These are phyloP conservation scores for Gamarada debralockiae DNA, from an alignment of 495 filamentous ascomycete genomes.

Conservation along the genomic window DNA sequence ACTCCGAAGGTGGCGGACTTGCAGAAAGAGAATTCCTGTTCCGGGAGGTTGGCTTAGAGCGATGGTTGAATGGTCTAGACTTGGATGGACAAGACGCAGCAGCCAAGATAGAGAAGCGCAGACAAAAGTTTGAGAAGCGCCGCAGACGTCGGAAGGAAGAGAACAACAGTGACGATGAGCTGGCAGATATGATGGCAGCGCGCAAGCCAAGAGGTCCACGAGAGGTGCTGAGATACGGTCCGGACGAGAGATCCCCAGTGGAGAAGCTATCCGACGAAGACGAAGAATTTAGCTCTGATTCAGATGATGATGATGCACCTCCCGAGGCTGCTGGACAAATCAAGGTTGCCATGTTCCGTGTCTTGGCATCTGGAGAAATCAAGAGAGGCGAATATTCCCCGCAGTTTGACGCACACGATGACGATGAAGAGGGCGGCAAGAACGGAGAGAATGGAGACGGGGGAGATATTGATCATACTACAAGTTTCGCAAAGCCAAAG, in stretches of 20 bases:
- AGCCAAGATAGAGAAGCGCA: slow-evolving; percentile 81
- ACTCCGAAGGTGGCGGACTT: slow-evolving; percentile 86
- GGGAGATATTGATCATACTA: slow-evolving; percentile 90
- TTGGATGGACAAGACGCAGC: slow-evolving; percentile 80
- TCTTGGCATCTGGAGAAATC: slow-evolving; percentile 93
- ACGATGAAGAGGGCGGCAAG: slow-evolving; percentile 63
- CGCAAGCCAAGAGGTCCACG: slow-evolving; percentile 28
- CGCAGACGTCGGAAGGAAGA: slow-evolving; percentile 60
- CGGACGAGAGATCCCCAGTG: slow-evolving; percentile 66
- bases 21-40: slow-evolving; percentile 97
- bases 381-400: slow-evolving; percentile 97
- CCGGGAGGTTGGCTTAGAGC: slow-evolving; percentile 91
- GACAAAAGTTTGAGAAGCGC: slow-evolving; percentile 85
- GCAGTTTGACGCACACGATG: slow-evolving; percentile 95
- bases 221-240: slow-evolving; percentile 71
- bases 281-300: slow-evolving; percentile 60
- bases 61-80: slow-evolving; percentile 93
- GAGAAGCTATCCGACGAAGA: slow-evolving; percentile 72
- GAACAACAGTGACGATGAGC: slow-evolving; percentile 45
- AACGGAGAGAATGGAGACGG: slow-evolving; percentile 29
- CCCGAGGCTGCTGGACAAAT: slow-evolving; percentile 97
- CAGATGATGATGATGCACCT: slow-evolving; percentile 75
- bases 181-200: slow-evolving; percentile 33
- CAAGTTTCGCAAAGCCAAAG: slow-evolving; percentile 98
- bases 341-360: slow-evolving; percentile 94